Evolutionary conservation across 306 rosid species (phyloP), one percentile per base, ranked within the genome.

Genomic region (Pueraria montana): DNA sequence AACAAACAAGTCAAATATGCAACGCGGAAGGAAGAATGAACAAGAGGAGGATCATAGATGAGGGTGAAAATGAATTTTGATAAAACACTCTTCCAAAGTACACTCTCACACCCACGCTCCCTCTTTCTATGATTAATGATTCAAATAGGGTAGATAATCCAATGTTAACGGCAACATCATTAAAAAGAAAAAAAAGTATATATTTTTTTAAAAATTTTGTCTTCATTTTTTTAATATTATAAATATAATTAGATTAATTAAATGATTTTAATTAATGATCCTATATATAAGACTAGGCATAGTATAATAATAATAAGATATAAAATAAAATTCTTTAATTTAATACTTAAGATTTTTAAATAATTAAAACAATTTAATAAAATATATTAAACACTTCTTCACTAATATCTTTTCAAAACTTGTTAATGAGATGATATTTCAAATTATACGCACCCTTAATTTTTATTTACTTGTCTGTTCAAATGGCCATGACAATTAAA

Each of bases 41-140:
- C 17, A 68, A 68, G 2, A 67, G 46, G 38, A 61, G 24, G 24
- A 26, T 43, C 2, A 46, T 2, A 12, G 2, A 27, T 30, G 4
- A 63, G 34, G 20, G 53, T 68, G 74, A 68, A 70, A 45, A 43
- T 70, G 58, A 70, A 70, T 70, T 24, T 70, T 67, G 1, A 42
- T 1, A 21, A 20, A 40, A 20, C 49, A 40, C 46, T 11, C 48
- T 46, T 71, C 59, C 1, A 34, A 34, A 6, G 1, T 5, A 34
- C 40, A 34, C 40, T 34, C 40, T 1, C n/a, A n/a, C n/a, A n/a
- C n/a, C n/a, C n/a, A n/a, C n/a, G n/a, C n/a, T n/a, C n/a, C n/a
- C 32, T 3, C 32, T 27, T 1, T 2, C 36, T 34, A 34, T 34
- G 8, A 30, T 64, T 1, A 64, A n/a, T 20, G 12, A 2, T 64